These are phyloP conservation scores for Penicillium psychrofluorescens DNA, from an alignment of 495 filamentous ascomycete species.

Conservation along the genomic window DNA sequence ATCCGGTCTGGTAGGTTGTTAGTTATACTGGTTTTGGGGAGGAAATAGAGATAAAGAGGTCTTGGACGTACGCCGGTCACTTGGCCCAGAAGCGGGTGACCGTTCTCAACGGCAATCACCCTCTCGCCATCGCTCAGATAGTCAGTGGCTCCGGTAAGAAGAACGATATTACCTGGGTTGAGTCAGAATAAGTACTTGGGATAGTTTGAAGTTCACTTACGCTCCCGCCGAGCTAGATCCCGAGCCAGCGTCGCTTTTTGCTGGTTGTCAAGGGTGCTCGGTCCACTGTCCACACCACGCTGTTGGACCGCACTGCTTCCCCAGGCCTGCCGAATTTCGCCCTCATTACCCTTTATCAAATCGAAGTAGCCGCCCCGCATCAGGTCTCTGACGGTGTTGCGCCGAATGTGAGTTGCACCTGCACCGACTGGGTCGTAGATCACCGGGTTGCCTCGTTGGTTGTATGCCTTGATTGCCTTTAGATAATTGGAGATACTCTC, in stretches of 20 bases:
- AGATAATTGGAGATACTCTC: constrained; percentile 62
- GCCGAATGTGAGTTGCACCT: constrained; percentile 71
- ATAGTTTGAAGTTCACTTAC: constrained; percentile 15
- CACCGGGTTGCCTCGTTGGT: constrained; percentile 62
- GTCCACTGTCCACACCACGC: constrained; percentile 79
- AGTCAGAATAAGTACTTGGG: neutral
- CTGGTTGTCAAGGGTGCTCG: constrained; percentile 42
- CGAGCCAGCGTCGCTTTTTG: constrained; percentile 56
- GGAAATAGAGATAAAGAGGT: neutral
- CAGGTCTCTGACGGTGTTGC: constrained; percentile 63
- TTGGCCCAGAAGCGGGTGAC: constrained; percentile 66
- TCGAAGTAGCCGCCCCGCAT: constrained; percentile 69
- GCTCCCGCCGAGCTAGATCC: constrained; percentile 57
- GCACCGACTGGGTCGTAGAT: constrained; percentile 89
- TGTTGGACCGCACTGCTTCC: constrained; percentile 52
- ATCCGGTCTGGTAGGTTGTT: constrained; percentile 53
- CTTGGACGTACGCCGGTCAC: constrained; percentile 60
- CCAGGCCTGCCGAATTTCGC: constrained; percentile 72
- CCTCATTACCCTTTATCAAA: constrained; percentile 92
- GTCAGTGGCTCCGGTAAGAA: constrained; percentile 79
- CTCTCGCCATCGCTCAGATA: constrained; percentile 67
- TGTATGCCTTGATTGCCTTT: constrained; percentile 68
- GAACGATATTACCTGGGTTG: constrained; percentile 53
- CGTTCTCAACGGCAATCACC: constrained; percentile 65
- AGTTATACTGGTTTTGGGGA: neutral